phyloP scores from a whole-genome alignment of 306 rosid species.

The Cicer arietinum region DNA sequence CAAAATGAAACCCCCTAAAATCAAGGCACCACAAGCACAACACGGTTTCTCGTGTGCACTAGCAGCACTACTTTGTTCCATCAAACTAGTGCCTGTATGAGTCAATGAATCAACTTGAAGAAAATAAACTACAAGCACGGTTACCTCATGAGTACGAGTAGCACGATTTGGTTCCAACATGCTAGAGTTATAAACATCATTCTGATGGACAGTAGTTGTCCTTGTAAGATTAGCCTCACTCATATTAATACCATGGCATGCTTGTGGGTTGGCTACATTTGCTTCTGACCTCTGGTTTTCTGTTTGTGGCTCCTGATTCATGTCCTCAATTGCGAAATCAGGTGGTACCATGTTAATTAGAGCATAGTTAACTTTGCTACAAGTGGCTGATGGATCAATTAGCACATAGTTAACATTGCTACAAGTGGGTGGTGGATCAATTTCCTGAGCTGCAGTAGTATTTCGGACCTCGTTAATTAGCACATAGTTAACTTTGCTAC shows the following conservation, averaged over 20 bases:
- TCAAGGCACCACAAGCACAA: background rate
- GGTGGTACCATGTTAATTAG: background rate
- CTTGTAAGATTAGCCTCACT: constrained; percentile 32
- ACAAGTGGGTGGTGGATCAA: background rate
- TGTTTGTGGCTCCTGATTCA: constrained; percentile 25
- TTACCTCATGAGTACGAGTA: constrained; percentile 65
- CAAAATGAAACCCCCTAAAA: too few relatives aligned
- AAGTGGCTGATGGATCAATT: background rate
- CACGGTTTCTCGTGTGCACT: background rate
- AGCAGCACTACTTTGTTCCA: background rate
- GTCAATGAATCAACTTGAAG: constrained; percentile 17
- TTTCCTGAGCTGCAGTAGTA: constrained; percentile 42
- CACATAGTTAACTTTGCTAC: constrained; percentile 21
- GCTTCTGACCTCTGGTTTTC: constrained; percentile 37
- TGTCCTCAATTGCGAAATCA: background rate
- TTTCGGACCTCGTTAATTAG: constrained; percentile 48
- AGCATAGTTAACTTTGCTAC: too few relatives aligned
- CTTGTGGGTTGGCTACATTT: constrained; percentile 35
- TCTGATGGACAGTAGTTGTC: constrained; percentile 24
- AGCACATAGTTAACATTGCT: constrained; percentile 25
- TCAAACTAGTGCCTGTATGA: background rate
- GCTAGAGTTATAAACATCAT: constrained; percentile 43
- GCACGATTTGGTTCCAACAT: constrained; percentile 61
- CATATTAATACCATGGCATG: constrained; percentile 23
- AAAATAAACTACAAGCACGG: background rate